Base-by-base conservation (phyloP, 2,329 filamentous ascomycete species). In the Aspergillus transmontanensis region DNA sequence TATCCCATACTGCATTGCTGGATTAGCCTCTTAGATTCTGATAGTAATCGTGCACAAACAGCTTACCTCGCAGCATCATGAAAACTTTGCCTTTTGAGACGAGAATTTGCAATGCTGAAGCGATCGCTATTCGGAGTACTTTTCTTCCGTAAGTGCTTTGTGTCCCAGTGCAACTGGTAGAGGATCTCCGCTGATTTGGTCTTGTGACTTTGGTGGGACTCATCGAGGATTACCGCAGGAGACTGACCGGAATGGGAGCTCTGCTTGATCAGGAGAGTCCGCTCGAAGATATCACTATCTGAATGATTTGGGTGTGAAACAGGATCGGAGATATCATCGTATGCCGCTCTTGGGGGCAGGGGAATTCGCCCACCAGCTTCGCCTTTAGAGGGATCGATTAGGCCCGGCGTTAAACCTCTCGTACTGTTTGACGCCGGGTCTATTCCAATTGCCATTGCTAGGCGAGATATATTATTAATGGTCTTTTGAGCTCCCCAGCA, bases 371-470 rank as follows among this genome's bases (percentile, higher is more conserved):
- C 68, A 12, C 65, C 66, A 0, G 54, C 60, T 56, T 69, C 68
- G 5, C 68, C 68, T 30, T 59, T 48, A 2, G 50, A 57, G 26
- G 66, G 68, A 6, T 65, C 28, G 16, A 67, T 64, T 12, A 66
- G 58, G 14, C 68, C 68, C 4, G 68, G 66, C 2, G 68, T 68
- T 30, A 67, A 26, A 5, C 68, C 68, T 46, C 68, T 59, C 2
- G 68, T 69, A 10, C 57, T 64, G 41, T 69, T 68, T 21, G 51
- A 16, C 9, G 32, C 30, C 6, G 59, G 60, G 26, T 68, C 62
- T 32, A 68, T 43, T 5, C 64, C 65, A 2, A 0, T 28, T 23
- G 28, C 32, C 23, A 32, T 36, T n/a, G 66, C 43, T 34, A 56
- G 32, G 6, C 57, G 60, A 12, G 19, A 46, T 6, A 68, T 41